Evolutionary conservation across 345 rosid species (phyloP).

Genomic region (Cochlearia excelsa): DNA sequence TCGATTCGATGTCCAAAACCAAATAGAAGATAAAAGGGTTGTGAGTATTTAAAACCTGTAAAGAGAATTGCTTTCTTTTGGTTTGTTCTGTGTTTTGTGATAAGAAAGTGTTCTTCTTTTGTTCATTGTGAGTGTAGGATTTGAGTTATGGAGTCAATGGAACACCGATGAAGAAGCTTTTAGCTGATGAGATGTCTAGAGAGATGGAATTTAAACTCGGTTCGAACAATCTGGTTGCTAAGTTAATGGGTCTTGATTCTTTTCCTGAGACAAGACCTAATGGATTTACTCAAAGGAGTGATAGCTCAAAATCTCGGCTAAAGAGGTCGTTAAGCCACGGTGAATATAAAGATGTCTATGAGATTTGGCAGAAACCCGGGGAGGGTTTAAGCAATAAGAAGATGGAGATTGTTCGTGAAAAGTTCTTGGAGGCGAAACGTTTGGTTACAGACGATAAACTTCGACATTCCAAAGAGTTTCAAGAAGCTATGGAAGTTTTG

Average conservation of each 20-base stretch:
- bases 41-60: constrained; percentile 38
- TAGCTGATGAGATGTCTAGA: constrained; percentile 80
- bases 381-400: constrained; percentile 49
- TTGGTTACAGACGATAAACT: constrained; percentile 79
- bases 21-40: constrained; percentile 52
- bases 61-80: constrained; percentile 4
- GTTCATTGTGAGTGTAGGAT: constrained; percentile 43
- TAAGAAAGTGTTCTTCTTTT: constrained; percentile 1
- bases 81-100: not conserved
- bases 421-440: constrained; percentile 86
- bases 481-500: constrained; percentile 78
- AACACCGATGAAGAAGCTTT: constrained; percentile 73
- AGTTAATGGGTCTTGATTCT: constrained; percentile 94
- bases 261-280: constrained; percentile 53
- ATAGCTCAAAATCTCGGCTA: constrained; percentile 46
- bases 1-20: constrained; percentile 53
- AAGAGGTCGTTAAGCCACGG: constrained; percentile 57
- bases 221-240: constrained; percentile 75
- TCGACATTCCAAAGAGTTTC: constrained; percentile 77
- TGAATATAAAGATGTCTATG: constrained; percentile 53
- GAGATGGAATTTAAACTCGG: constrained; percentile 53
- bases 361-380: constrained; percentile 49
- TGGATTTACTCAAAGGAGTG: constrained; percentile 38
- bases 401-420: constrained; percentile 79
- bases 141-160: constrained; percentile 49